phyloP scores from a whole-genome alignment of 768 basidiomycete genomes.

The Lentinula sp. region DNA sequence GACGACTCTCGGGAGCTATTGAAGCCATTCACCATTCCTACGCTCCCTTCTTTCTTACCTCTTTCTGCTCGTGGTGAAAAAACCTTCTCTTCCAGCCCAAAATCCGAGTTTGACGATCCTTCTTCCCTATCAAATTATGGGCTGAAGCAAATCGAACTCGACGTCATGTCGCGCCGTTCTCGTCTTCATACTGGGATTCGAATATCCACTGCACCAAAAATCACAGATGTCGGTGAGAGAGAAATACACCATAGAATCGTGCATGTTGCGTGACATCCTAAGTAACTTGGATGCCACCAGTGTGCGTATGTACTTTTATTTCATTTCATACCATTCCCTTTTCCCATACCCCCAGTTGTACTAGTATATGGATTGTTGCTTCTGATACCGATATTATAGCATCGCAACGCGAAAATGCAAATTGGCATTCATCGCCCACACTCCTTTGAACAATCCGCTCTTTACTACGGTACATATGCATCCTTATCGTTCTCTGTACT shows the following conservation, averaged over 20 bases:
- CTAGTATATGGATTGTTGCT: neutral
- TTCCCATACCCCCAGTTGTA: neutral
- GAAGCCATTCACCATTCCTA: slow-evolving; percentile 58
- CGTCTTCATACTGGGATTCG: slow-evolving; percentile 36
- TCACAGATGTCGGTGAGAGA: slow-evolving; percentile 20
- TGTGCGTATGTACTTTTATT: neutral
- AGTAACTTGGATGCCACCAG: neutral
- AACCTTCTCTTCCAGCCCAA: slow-evolving; percentile 33
- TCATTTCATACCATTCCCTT: slow-evolving; percentile 1
- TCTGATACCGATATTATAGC: neutral
- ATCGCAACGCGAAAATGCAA: neutral
- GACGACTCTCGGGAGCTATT: slow-evolving; percentile 28
- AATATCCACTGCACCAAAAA: slow-evolving; percentile 35
- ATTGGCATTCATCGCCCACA: neutral
- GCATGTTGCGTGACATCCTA: slow-evolving; percentile 3
- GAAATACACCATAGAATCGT: neutral
- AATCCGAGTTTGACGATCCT: slow-evolving; percentile 25
- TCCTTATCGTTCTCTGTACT: neutral
- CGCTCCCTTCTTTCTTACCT: slow-evolving; percentile 50
- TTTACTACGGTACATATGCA: neutral
- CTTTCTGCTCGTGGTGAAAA: slow-evolving; percentile 34
- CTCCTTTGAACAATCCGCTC: neutral
- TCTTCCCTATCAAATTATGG: slow-evolving; percentile 9
- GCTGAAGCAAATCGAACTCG: slow-evolving; percentile 17
- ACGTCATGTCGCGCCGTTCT: slow-evolving; percentile 23